Evolutionary conservation across 352 stramenopile species (phyloP), one percentile per base, ranked within the genome.

Genomic region (Phytophthora kernoviae): DNA sequence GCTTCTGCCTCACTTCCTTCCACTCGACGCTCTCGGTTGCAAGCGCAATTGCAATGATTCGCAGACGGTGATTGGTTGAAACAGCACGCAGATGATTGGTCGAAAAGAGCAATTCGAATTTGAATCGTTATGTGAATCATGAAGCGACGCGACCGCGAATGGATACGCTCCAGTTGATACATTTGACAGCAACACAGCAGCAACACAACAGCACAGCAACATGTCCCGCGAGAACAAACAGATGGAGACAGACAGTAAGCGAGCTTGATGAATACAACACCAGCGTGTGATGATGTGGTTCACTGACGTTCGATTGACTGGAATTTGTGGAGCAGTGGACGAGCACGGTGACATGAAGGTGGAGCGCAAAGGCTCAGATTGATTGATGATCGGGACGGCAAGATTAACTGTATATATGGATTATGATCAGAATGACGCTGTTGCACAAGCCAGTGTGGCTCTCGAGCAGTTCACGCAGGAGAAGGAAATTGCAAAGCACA

Each of bases 281-380:
- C 20, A 32, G 7, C 33, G 15, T 5, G 24, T 44, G 30, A 44
- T 12, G 46, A 45, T 61, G 21, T 37, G 22, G 34, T 17, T 17
- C 7, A 56, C 6, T 58, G 20, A 30, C 32, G n/a, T n/a, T n/a
- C n/a, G n/a, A n/a, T 42, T 11, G 27, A 30, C 3, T 30, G 24
- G 3, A 30, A 7, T 26, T 20, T 66, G 30, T 26, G 22, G 14
- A 15, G 41, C 65, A 93, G 84, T 93, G 84, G 84, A 93, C 64
- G 84, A 93, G 53, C 84, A 93, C 54, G 81, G 81, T 8, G 79
- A 93, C 47, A 90, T 91, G 81, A 93, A 93, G 74, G 78, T 85
- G 18, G 10, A 44, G 24, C 9, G 33, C 24, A 11, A 12, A 32
- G 30, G 15, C 32, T 5, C 15, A 4, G 39, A 1, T n/a, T 32